Percentiles rank a stretch among this genome's conserved stretches.
Evolutionary conservation across 805 yeast species (phyloP).

Genomic region (Teunomyces stri): DNA sequence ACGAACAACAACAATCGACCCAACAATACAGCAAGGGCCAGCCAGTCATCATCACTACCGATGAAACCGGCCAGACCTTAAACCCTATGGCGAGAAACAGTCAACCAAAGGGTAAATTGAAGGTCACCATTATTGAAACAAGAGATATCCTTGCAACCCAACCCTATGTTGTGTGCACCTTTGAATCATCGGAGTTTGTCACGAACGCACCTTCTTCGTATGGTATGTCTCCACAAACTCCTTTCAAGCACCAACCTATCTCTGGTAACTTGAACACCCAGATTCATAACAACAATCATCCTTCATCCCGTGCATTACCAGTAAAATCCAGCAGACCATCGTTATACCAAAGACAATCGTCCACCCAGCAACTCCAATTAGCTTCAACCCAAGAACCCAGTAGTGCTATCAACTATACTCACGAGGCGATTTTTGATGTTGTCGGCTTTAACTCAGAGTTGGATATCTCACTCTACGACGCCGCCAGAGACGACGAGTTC

Average conservation of each 20-base stretch:
- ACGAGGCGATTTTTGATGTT: constrained; percentile 90
- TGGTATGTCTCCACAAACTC: constrained; percentile 26
- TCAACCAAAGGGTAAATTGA: constrained; percentile 76
- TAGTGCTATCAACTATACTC: constrained; percentile 26
- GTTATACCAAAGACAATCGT: constrained; percentile 38
- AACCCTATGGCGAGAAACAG: constrained; percentile 23
- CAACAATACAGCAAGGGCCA: constrained; percentile 12
- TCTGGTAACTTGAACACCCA: constrained; percentile 12
- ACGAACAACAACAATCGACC: constrained; percentile 7
- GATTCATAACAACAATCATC: constrained; percentile 8
- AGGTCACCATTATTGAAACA: constrained; percentile 80
- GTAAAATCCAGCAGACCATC: constrained; percentile 25
- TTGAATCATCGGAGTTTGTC: constrained; percentile 87
- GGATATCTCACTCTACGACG: constrained; percentile 89
- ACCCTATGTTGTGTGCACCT: constrained; percentile 89
- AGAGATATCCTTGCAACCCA: constrained; percentile 61
- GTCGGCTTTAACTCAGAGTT: constrained; percentile 79
- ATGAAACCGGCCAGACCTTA: constrained; percentile 37
- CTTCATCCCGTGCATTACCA: constrained; percentile 11
- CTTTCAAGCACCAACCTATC: constrained; percentile 12
- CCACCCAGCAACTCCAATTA: constrained; percentile 33
- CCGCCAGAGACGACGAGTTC: constrained; percentile 75
- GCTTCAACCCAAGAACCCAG: constrained; percentile 12
- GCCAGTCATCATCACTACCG: constrained; percentile 39
- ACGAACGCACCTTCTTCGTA: constrained; percentile 70